Conservation (phyloP, 306 rosid species). For the Gynostemma pentaphyllum region DNA sequence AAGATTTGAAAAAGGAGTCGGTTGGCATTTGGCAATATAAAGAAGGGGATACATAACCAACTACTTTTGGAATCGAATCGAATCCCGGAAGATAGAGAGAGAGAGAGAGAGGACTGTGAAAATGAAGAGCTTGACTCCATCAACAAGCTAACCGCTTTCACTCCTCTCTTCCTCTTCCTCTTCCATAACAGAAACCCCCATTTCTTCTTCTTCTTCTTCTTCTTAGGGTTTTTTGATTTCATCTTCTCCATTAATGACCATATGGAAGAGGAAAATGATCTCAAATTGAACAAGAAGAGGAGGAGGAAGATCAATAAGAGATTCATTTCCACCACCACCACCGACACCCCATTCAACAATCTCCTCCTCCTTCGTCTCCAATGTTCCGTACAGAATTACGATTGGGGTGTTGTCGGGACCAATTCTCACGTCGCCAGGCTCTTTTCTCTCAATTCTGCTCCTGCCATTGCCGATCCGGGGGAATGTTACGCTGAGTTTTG, state of each 20-base stretch:
- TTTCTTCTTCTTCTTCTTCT: neutral
- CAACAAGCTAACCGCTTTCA: neutral
- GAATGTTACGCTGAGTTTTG: constrained; percentile 29
- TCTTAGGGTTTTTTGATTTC: neutral
- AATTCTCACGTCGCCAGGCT: constrained; percentile 27
- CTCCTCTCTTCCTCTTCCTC: neutral
- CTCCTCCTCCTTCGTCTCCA: constrained; percentile 11
- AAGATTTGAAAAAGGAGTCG: too few species aligned
- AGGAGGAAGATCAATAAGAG: constrained; percentile 11
- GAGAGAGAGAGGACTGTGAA: neutral
- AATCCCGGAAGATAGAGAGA: too few species aligned
- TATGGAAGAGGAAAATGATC: constrained; percentile 16
- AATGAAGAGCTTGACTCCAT: neutral
- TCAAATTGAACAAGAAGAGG: constrained; percentile 15
- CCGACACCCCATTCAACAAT: neutral
- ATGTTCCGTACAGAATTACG: constrained; percentile 29
- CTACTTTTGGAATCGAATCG: neutral
- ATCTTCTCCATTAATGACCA: constrained; percentile 1
- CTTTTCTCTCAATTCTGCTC: constrained; percentile 26
- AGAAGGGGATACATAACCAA: neutral
- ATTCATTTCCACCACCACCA: too few species aligned
- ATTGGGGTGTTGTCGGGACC: constrained; percentile 24
- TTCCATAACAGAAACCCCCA: neutral
- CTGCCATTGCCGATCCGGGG: constrained; percentile 12
- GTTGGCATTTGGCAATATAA: too few species aligned